phyloP scores from a whole-genome alignment of 345 rosid species.

The Eucalyptus cloeziana region DNA sequence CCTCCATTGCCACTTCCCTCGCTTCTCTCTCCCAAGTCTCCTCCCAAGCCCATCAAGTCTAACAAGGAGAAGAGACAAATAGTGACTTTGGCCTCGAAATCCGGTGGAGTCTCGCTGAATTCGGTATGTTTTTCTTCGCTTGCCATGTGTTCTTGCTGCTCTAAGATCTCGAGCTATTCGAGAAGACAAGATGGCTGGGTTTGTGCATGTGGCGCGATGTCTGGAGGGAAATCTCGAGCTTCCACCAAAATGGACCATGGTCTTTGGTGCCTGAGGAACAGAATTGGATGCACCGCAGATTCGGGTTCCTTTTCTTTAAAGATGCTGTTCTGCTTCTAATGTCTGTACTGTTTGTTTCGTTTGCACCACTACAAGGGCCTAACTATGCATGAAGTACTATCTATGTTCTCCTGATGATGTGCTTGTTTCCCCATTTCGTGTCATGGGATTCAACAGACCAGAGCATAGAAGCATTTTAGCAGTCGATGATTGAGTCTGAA shows the following conservation, averaged over 20 bases:
- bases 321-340: neutral
- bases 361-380: neutral
- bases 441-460: neutral
- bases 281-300: neutral
- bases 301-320: neutral
- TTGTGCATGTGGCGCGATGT: neutral
- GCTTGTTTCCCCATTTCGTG: neutral
- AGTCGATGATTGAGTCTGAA: neutral
- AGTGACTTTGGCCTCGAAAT: constrained; percentile 23
- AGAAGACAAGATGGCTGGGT: neutral
- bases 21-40: neutral
- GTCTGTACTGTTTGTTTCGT: neutral
- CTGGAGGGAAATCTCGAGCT: neutral
- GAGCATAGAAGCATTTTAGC: neutral
- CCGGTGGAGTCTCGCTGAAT: constrained; percentile 35
- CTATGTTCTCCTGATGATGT: neutral
- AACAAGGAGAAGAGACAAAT: neutral
- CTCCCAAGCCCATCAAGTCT: neutral
- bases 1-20: neutral
- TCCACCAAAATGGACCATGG: neutral
- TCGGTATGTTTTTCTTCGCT: constrained; percentile 17
- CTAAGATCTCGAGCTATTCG: neutral
- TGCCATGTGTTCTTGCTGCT: neutral
- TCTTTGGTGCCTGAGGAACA: neutral
- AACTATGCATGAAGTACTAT: neutral